These are phyloP conservation scores for Xerocomus brunneocitrinus DNA, from an alignment of 768 basidiomycete genomes.

Conservation along the genomic window DNA sequence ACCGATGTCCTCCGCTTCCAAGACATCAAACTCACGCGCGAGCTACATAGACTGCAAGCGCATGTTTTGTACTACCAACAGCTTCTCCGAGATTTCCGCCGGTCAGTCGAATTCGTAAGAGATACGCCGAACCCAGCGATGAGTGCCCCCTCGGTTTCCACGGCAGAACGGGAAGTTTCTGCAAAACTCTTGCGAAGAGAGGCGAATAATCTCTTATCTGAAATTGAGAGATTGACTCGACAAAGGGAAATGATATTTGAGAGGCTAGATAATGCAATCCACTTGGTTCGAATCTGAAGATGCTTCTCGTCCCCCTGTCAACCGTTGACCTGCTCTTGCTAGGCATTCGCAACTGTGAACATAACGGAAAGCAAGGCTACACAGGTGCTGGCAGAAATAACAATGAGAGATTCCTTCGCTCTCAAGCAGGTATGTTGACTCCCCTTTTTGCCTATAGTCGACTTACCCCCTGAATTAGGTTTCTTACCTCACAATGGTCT, in stretches of 20 bases:
- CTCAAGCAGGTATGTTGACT: constrained; percentile 20
- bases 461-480: constrained; percentile 33
- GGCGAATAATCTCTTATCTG: constrained; percentile 42
- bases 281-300: constrained; percentile 16
- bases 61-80: constrained; percentile 51
- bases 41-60: constrained; percentile 53
- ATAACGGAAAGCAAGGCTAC: constrained; percentile 40
- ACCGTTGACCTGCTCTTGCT: neutral
- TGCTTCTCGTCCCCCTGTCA: neutral
- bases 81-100: constrained; percentile 51
- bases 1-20: constrained; percentile 36
- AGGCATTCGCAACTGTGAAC: constrained; percentile 55
- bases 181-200: constrained; percentile 32
- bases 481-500: constrained; percentile 52
- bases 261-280: constrained; percentile 24
- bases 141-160: constrained; percentile 21
- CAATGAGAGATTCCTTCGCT: constrained; percentile 3
- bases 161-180: constrained; percentile 25
- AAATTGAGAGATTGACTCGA: constrained; percentile 42
- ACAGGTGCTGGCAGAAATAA: neutral
- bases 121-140: constrained; percentile 49
- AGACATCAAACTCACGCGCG: constrained; percentile 45
- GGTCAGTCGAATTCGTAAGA: constrained; percentile 45
- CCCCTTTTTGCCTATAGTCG: neutral
- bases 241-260: constrained; percentile 21